Percentiles rank a stretch among this genome's conserved stretches.
Conservation (phyloP, 2,329 filamentous ascomycete genomes). For the Proliferodiscus dingleyae region DNA sequence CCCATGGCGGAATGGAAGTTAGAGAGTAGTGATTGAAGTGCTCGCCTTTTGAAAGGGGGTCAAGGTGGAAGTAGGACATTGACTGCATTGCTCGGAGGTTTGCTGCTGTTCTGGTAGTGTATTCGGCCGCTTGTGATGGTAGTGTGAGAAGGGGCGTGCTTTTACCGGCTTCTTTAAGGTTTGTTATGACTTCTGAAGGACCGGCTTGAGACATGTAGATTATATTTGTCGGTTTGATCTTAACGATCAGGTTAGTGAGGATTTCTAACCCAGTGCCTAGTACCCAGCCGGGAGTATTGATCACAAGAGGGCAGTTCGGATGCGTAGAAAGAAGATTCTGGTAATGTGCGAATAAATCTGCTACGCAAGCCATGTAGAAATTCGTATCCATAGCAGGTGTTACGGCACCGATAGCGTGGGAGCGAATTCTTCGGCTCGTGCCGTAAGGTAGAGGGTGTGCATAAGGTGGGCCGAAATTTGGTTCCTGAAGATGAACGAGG, state of each 20-base stretch:
- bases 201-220: slow-evolving; percentile 66
- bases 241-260: slow-evolving; percentile 51
- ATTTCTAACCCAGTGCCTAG: slow-evolving; percentile 65
- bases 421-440: slow-evolving; percentile 44
- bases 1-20: slow-evolving; percentile 52
- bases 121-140: slow-evolving; percentile 54
- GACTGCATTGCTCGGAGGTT: slow-evolving; percentile 69
- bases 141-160: slow-evolving; percentile 44
- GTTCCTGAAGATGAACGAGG: slow-evolving; percentile 53
- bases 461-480: slow-evolving; percentile 64
- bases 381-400: slow-evolving; percentile 62
- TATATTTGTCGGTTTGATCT: slow-evolving; percentile 53
- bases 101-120: slow-evolving; percentile 53
- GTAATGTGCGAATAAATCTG: slow-evolving; percentile 59
- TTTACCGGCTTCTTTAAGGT: slow-evolving; percentile 39
- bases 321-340: slow-evolving; percentile 37
- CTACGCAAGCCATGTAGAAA: slow-evolving; percentile 60
- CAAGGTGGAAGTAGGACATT: slow-evolving; percentile 72
- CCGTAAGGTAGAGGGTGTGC: slow-evolving; percentile 47
- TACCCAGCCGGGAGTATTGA: slow-evolving; percentile 74
- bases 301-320: slow-evolving; percentile 51
- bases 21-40: slow-evolving; percentile 46
- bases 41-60: slow-evolving; percentile 18
- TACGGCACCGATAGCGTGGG: slow-evolving; percentile 62
- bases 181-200: slow-evolving; percentile 51